These are phyloP conservation scores for Nakazawaea holstii DNA, from an alignment of 805 yeast species.

Conservation along the genomic window DNA sequence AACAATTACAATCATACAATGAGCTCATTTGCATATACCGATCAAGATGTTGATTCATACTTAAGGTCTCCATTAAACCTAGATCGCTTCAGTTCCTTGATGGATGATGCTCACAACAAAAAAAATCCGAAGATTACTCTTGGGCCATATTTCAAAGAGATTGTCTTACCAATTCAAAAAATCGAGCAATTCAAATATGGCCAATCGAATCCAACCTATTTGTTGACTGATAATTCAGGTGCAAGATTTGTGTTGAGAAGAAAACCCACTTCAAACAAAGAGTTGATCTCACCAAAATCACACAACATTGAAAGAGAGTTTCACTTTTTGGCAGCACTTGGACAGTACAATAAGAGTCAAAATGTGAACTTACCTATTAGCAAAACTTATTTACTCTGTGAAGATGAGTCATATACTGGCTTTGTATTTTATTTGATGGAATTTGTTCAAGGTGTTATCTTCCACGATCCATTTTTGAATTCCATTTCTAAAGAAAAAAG, in stretches of 20 bases:
- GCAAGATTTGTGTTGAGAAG: conserved; percentile 45
- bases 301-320: conserved; percentile 62
- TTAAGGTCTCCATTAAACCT: conserved; percentile 8
- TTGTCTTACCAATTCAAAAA: neutral
- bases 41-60: conserved; percentile 1
- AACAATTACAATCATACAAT: too few relatives aligned
- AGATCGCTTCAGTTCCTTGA: neutral
- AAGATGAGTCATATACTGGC: conserved; percentile 49
- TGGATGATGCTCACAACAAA: neutral
- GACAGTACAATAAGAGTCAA: conserved; percentile 18
- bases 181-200: conserved; percentile 55
- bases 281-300: conserved; percentile 48
- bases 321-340: conserved; percentile 37
- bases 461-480: conserved; percentile 47
- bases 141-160: neutral
- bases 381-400: conserved; percentile 43
- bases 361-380: conserved; percentile 47
- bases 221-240: conserved; percentile 34
- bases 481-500: conserved; percentile 25
- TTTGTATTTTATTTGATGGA: conserved; percentile 58
- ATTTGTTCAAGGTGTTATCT: conserved; percentile 49
- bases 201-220: conserved; percentile 60
- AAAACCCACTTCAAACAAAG: conserved; percentile 47
- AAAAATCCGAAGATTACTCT: neutral
- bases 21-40: conserved; percentile 3